phyloP scores from a whole-genome alignment of 495 filamentous ascomycete species.

The Opeltia flavorubescens region DNA sequence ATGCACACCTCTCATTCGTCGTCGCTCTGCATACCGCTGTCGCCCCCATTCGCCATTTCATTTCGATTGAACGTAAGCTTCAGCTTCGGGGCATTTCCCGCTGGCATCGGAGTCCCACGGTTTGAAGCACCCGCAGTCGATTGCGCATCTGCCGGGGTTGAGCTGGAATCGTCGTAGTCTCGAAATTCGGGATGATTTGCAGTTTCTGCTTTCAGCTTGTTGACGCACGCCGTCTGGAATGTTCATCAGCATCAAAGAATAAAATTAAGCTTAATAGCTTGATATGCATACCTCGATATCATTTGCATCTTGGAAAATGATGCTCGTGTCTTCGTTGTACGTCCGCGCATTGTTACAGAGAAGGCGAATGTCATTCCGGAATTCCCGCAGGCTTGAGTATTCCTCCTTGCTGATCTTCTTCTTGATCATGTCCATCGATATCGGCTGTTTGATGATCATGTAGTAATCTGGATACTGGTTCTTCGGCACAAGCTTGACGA shows the following conservation, averaged over 20 bases:
- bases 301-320: conserved; percentile 84
- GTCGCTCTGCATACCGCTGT: conserved; percentile 28
- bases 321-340: conserved; percentile 89
- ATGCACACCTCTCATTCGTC: conserved; percentile 28
- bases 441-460: conserved; percentile 75
- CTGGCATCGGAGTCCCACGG: conserved; percentile 55
- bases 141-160: conserved; percentile 38
- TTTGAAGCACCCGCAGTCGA: conserved; percentile 53
- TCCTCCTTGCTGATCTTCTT: conserved; percentile 90
- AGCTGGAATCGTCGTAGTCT: conserved; percentile 47
- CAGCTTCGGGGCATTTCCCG: conserved; percentile 40
- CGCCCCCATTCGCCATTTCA: conserved; percentile 26
- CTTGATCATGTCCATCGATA: conserved; percentile 84
- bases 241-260: conserved; percentile 18
- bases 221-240: conserved; percentile 46
- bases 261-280: background rate
- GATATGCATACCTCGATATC: conserved; percentile 72
- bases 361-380: conserved; percentile 66
- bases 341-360: conserved; percentile 83
- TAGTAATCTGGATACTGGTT: conserved; percentile 87
- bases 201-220: conserved; percentile 56
- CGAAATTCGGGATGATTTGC: conserved; percentile 56
- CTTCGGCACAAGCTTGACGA: conserved; percentile 81
- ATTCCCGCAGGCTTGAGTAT: conserved; percentile 65
- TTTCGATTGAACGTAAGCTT: conserved; percentile 42